These are phyloP conservation scores for Spergularia azorica DNA, from an alignment of 179 eudicot species.

Conservation along the genomic window DNA sequence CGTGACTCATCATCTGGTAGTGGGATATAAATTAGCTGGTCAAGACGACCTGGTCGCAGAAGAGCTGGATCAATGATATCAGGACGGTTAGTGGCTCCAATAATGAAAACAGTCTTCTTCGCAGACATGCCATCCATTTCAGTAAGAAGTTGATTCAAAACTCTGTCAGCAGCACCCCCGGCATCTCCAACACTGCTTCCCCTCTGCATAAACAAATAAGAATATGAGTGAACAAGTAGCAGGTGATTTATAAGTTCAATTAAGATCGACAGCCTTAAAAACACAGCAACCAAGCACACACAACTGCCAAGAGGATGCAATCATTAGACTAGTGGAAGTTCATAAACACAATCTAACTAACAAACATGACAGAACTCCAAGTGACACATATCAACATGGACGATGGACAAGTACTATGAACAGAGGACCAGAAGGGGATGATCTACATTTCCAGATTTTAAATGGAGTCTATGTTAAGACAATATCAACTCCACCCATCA, in stretches of 20 bases:
- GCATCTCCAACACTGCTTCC: slow-evolving; percentile 85
- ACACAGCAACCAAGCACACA: background rate
- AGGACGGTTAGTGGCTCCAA: slow-evolving; percentile 87
- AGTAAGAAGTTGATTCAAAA: slow-evolving; percentile 74
- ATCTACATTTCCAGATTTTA: too few species aligned
- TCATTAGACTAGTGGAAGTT: too few species aligned
- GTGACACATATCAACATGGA: too few species aligned
- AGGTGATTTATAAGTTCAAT: too few species aligned
- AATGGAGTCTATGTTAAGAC: too few species aligned
- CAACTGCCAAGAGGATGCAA: too few species aligned
- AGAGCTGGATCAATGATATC: slow-evolving; percentile 85
- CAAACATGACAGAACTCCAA: too few species aligned
- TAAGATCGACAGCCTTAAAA: background rate
- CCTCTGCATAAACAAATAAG: slow-evolving; percentile 42
- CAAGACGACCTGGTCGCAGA: slow-evolving; percentile 82
- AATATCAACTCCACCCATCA: too few species aligned
- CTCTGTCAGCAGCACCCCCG: slow-evolving; percentile 90
- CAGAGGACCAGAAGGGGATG: too few species aligned
- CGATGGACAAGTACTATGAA: too few species aligned
- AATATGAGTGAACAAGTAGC: background rate
- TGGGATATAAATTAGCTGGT: slow-evolving; percentile 79
- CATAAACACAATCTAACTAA: too few species aligned
- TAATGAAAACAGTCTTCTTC: slow-evolving; percentile 77
- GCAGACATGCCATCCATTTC: slow-evolving; percentile 94
- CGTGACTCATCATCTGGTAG: slow-evolving; percentile 89